phyloP scores from a whole-genome alignment of 495 filamentous ascomycete species.

The Hypoxylon fragiforme region DNA sequence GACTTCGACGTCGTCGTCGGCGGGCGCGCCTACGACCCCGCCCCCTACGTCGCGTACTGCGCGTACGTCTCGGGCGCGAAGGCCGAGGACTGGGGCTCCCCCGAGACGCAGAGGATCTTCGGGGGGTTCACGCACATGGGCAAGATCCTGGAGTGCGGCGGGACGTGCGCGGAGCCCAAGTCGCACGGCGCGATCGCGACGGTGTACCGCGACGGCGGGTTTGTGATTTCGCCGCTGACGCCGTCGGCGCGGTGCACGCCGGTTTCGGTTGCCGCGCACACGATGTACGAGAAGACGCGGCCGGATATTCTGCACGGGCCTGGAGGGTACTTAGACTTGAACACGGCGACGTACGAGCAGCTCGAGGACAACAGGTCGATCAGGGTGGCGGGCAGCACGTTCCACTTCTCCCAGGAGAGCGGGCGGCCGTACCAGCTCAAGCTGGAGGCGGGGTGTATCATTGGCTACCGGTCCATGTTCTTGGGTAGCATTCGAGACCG shows the following conservation, averaged over 20 bases:
- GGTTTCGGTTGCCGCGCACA: constrained; percentile 51
- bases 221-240: constrained; percentile 47
- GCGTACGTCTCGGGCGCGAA: constrained; percentile 26
- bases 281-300: constrained; percentile 55
- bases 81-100: constrained; percentile 9
- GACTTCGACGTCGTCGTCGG: constrained; percentile 51
- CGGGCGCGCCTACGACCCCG: constrained; percentile 55
- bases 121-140: constrained; percentile 54
- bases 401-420: constrained; percentile 30
- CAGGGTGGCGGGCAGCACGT: constrained; percentile 44
- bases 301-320: constrained; percentile 52
- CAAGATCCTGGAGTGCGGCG: constrained; percentile 59
- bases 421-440: constrained; percentile 47
- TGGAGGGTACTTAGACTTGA: constrained; percentile 49
- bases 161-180: constrained; percentile 51
- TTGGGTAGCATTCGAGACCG: constrained; percentile 52
- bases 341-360: constrained; percentile 42
- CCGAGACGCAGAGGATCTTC: constrained; percentile 18
- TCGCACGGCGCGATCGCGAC: constrained; percentile 42
- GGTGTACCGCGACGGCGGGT: constrained; percentile 44
- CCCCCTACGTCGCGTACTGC: constrained; percentile 51
- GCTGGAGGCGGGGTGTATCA: constrained; percentile 45
- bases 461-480: constrained; percentile 50
- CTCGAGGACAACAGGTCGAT: constrained; percentile 44
- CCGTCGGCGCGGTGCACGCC: constrained; percentile 45